A percentile compares a stretch with the other conserved stretches of the same genome.
Evolutionary conservation across 352 stramenopile genomes (phyloP).

Genomic region (Globisporangium acanthophoron): DNA sequence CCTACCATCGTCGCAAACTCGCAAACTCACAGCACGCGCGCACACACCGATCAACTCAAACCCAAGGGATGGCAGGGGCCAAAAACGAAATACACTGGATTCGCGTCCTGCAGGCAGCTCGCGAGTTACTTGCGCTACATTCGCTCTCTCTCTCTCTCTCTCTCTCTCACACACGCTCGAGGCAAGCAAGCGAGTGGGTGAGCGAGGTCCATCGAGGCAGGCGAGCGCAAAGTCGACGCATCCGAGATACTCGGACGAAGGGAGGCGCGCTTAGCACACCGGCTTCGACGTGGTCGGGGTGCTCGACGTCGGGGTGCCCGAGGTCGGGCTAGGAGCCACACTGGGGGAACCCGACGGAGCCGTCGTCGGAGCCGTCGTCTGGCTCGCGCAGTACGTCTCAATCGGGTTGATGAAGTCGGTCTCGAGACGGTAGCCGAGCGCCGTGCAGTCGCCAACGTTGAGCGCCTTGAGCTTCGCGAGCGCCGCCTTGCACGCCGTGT

Average conservation of each 20-base stretch:
- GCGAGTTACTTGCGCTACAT: not conserved
- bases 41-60: too few relatives aligned
- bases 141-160: not conserved
- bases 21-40: not conserved
- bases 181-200: not conserved
- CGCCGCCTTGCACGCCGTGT: not conserved
- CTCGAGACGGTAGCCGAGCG: not conserved
- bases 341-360: not conserved
- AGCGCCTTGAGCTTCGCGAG: not conserved
- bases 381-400: not conserved
- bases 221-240: not conserved
- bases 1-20: not conserved
- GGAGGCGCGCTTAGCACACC: conserved; percentile 4
- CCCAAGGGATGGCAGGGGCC: not conserved
- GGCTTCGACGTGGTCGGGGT: conserved; percentile 1
- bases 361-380: not conserved
- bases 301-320: not conserved
- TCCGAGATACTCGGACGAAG: not conserved
- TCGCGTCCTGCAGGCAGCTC: not conserved
- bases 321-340: not conserved
- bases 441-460: not conserved
- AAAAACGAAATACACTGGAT: conserved; percentile 1
- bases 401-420: not conserved
- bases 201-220: not conserved
- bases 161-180: not conserved